Base-by-base conservation (phyloP, 495 filamentous ascomycete genomes). In the Xeromyces bisporus region DNA sequence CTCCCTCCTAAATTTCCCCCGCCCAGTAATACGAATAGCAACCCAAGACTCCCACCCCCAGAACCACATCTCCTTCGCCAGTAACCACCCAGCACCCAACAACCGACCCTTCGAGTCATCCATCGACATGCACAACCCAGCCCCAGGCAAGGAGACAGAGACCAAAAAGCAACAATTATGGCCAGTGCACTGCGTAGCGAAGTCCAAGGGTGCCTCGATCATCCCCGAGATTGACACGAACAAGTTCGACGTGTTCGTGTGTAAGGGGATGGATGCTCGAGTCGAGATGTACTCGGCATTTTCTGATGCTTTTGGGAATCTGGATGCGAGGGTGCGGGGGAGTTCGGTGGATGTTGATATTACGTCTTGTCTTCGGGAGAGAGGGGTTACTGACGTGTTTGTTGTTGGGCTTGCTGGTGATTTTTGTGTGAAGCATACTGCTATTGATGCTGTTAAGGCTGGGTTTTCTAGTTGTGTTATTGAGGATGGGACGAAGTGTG, bases 271-370 rank as follows among this genome's bases (percentile, higher is more conserved):
- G 40, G 64, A 83, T 37, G 40, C 62, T 20, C 59, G 64, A 26
- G 64, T 91, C 6, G 89, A 97, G 55, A 92, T 92, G 81, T 96
- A 93, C 51, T 80, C 73, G 30, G 82, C 71, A 2, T 94, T 97
- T 47, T 74, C 71, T 29, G 76, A 80, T 49, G 77, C 78, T 0
- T 81, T 81, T 50, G 57, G 55, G 0, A 71, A 71, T 29, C 49
- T 58, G n/a, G 46, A 54, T 31, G 51, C 60, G 0, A 32, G 41
- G 9, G 50, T 57, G 24, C 58, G 40, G 4, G 32, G 26, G 4
- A 34, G 43, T 6, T 63, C 72, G 9, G 64, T 66, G 37, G 69
- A 73, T 44, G 60, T 64, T 41, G 68, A 71, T 36, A 55, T 97
- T 15, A 64, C 57, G 6, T 55, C 45, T 6, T 40, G 57, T 30